Evolutionary conservation across 352 stramenopile genomes (phyloP), one percentile per base, ranked within the genome.

Genomic region (Pythium dissimile): DNA sequence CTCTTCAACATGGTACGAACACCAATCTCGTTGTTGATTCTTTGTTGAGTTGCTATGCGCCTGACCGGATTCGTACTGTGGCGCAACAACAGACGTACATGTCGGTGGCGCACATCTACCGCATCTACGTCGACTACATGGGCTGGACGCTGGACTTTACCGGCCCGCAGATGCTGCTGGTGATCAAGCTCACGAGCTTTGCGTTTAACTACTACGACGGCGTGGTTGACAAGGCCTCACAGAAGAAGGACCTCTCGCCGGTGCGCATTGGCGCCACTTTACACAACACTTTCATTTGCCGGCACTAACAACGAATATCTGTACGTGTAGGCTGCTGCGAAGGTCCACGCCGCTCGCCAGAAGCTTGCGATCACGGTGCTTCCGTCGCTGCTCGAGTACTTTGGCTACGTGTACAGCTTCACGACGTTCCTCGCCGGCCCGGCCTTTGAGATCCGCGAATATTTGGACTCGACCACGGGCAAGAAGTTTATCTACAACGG

Each of bases 181-280:
- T 97, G 28, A 98, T 98, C 76, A 99, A 99, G 70, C 82, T 99
- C 31, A 98, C 96, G 54, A 96, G 92, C 70, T 97, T 99, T 63
- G 95, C 92, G n/a, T 99, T 92, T 81, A 99, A 99, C 69, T 88
- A 98, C 57, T 96, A 97, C 67, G 96, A 99, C 63, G 94, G 94
- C 42, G 84, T 86, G 1, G 75, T 92, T 15, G 72, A 79, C 58
- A 76, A 87, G 73, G 70, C 74, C 2, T 58, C 62, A 24, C 51
- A 75, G 46, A 70, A 60, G 27, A 74, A 73, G 50, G 67, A 66
- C 4, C 26, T 52, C 37, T 60, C 58, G 27, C 42, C 58, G 27
- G 23, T 26, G 35, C 74, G 45, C 8, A 43, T 59, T n/a, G n/a
- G n/a, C n/a, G n/a, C n/a, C n/a, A n/a, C n/a, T n/a, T n/a, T n/a